Evolutionary conservation across 257 asterid genomes (phyloP), one percentile per base, ranked within the genome.

Genomic region (Coffea canephora): DNA sequence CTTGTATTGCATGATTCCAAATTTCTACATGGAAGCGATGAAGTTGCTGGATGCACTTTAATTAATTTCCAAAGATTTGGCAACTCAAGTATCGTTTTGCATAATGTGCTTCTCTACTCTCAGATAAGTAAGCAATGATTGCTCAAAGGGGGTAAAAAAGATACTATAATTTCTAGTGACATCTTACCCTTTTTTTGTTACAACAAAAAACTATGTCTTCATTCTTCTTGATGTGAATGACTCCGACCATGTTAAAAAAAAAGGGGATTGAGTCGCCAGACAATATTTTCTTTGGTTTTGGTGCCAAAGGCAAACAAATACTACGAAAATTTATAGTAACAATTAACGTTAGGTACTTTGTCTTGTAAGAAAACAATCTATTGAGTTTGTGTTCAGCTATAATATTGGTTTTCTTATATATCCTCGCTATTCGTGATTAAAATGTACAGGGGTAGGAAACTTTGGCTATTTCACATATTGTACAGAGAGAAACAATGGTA

Each of bases 1-100:
- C 64, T 54, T 55, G 64, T 55, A 55, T 19, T 55, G 64, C n/a
- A 55, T 55, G n/a, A 55, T 55, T 18, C 6, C 25, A 55, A 18
- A 4, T 55, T 55, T 55, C n/a, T 55, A 55, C 64, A 55, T 55
- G 64, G 64, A 2, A 18, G 19, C 18, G 64, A 55, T 18, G n/a
- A 55, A n/a, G 19, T 55, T 55, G 64, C n/a, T 57, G 34, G 27
- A 8, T 61, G 25, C 66, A 34, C 52, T 48, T 54, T 45, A 34
- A 14, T 54, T 45, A 34, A 14, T 46, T 77, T 78, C 52, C 48
- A 14, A 73, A 46, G 31, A 74, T 64, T 79, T 78, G 34, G 76
- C 65, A 76, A 75, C 18, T 45, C n/a, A 46, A 69, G 71, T 77
- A n/a, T 65, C 66, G 8, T 11, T 73, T 73, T 80, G 65, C 25